Percentiles rank a stretch among this genome's conserved stretches.
phyloP scores from a whole-genome alignment of 2,329 filamentous ascomycete species.

The Trichoderma lentiforme region DNA sequence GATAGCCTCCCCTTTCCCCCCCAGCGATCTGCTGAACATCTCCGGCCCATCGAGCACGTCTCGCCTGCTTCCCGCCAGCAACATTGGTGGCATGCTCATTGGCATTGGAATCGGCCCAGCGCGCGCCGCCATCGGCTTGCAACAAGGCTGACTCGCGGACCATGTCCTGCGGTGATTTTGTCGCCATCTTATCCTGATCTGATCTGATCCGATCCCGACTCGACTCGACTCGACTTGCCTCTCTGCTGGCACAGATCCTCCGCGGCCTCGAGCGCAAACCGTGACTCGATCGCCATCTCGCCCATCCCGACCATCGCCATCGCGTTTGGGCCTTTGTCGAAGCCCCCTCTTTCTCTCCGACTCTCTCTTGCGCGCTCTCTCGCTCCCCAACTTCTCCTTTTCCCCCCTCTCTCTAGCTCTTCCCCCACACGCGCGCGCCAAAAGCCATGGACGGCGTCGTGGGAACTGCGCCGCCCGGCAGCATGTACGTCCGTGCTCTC shows the following conservation, averaged over 20 bases:
- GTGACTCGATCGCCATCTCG: slow-evolving; percentile 10
- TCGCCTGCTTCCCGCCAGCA: not conserved
- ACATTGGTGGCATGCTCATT: slow-evolving; percentile 23
- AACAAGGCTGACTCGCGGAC: slow-evolving; percentile 31
- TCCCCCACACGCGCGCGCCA: slow-evolving; percentile 17
- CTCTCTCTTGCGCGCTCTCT: slow-evolving; percentile 18
- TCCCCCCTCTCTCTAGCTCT: slow-evolving; percentile 23
- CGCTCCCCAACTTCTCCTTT: not conserved
- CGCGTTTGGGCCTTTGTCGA: not conserved
- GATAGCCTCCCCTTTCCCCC: not conserved
- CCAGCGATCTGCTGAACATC: not conserved
- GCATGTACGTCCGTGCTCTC: slow-evolving; percentile 89
- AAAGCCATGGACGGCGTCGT: slow-evolving; percentile 58
- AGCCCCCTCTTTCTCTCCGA: not conserved
- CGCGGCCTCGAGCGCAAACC: slow-evolving; percentile 31
- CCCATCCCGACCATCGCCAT: not conserved
- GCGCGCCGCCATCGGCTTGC: slow-evolving; percentile 26
- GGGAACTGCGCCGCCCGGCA: slow-evolving; percentile 57
- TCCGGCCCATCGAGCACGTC: not conserved
- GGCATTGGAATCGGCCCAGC: slow-evolving; percentile 19
- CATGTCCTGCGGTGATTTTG: slow-evolving; percentile 35
- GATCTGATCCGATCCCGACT: too few species aligned
- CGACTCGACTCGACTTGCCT: slow-evolving; percentile 19
- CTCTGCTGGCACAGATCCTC: slow-evolving; percentile 32
- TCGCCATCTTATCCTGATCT: slow-evolving; percentile 28